Evolutionary conservation across 2,329 filamentous ascomycete genomes (phyloP), one percentile per base, ranked within the genome.

Genomic region (Monosporascus sp.): DNA sequence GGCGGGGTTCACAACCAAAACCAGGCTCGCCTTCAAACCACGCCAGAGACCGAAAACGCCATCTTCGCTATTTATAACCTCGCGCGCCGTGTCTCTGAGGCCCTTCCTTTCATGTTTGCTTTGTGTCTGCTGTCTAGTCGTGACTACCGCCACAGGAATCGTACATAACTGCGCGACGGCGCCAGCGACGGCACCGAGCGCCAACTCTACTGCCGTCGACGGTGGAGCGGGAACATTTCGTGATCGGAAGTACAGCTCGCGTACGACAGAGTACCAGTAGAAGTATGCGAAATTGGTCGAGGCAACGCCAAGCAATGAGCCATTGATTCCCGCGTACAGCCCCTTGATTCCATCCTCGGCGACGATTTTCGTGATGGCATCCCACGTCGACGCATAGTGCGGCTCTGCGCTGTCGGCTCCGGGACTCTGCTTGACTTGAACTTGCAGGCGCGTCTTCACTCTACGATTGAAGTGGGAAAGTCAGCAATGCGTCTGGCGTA

Each of bases 251-350:
- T 97, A 97, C 20, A 96, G 72, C 17, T 84, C 84, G 58, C 94
- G 85, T 35, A 97, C 90, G 27, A 94, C 75, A 5, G 90, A 93
- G 70, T 97, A 97, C 92, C 93, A 97, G 76, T 99, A 99, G 70
- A 99, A 99, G 75, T 99, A 99, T 64, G 94, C 94, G 69, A 99
- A 99, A 72, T 99, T 99, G 50, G 93, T 97, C 25, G 92, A 97
- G 1, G 91, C 93, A 37, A 99, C 94, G 51, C 94, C 94, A 49
- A 97, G 75, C 18, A 99, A 77, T 5, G 92, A 85, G 49, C 93
- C 92, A 55, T 84, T 80, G 69, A 99, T 92, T 55, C 94, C 94
- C 50, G 89, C 84, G 66, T 99, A 99, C 7, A 99, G 82, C 6
- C 94, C 94, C 47, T 76, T 65, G 8, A 94, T 52, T 35, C 94